Percentiles rank a stretch among this genome's conserved stretches.
Conservation (phyloP, 441 rosid species). For the Raphanus hybrid region DNA sequence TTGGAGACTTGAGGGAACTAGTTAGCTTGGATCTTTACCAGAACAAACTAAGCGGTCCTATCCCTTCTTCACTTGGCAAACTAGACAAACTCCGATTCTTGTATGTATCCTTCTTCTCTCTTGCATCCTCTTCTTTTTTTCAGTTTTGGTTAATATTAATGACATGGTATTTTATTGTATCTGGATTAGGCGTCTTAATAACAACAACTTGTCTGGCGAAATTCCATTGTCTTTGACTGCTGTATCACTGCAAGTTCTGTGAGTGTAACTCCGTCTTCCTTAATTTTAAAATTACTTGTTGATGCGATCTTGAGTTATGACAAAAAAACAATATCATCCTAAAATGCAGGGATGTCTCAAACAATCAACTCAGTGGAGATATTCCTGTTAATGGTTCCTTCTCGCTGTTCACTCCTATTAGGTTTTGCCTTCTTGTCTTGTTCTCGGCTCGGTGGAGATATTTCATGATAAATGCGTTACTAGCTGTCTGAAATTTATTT, state of each 20-base stretch:
- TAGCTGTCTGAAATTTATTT: background rate
- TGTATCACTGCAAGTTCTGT: slow-evolving; percentile 82
- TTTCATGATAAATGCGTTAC: slow-evolving; percentile 38
- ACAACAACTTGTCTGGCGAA: slow-evolving; percentile 66
- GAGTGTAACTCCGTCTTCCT: slow-evolving; percentile 47
- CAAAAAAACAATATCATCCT: slow-evolving; percentile 19
- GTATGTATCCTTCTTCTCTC: slow-evolving; percentile 50
- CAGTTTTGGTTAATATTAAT: background rate
- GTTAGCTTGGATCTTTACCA: slow-evolving; percentile 95
- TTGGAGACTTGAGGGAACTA: slow-evolving; percentile 52
- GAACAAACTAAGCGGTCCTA: slow-evolving; percentile 66
- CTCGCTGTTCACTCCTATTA: slow-evolving; percentile 71
- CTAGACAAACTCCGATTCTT: slow-evolving; percentile 51
- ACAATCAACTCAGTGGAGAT: slow-evolving; percentile 82
- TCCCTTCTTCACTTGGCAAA: slow-evolving; percentile 67
- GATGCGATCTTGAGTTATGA: slow-evolving; percentile 40
- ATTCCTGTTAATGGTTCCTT: slow-evolving; percentile 75
- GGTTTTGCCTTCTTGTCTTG: slow-evolving; percentile 66
- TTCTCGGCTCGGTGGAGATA: slow-evolving; percentile 33
- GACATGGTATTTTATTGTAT: slow-evolving; percentile 15
- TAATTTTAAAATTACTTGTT: background rate
- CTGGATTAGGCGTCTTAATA: slow-evolving; percentile 80
- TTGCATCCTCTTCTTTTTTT: background rate
- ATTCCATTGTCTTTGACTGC: slow-evolving; percentile 71
- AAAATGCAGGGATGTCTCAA: slow-evolving; percentile 83